Evolutionary conservation across 495 filamentous ascomycete species (phyloP), one percentile per base, ranked within the genome.

Genomic region (Copromyces sp.): DNA sequence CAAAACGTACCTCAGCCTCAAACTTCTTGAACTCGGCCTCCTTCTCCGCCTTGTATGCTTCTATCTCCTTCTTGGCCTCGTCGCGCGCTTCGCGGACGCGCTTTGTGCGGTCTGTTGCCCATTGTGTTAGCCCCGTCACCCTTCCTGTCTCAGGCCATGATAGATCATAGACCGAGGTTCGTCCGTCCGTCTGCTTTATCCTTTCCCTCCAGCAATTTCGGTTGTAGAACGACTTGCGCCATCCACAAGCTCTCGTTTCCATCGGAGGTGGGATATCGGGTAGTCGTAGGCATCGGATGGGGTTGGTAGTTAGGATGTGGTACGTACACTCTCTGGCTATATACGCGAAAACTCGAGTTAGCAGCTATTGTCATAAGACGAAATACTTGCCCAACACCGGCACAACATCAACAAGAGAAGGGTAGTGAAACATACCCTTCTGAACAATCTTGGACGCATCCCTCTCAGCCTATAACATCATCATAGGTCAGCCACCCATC

Each of bases 361-460:
- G 72, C 70, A 39, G 8, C 6, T 0, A 0, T 20, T 9, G 3
- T 73, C 24, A 5, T 2, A 38, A 39, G 12, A 42, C 40, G 14
- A 2, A 4, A 42, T 17, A 42, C 4, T 6, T 12, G 40, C 40
- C 1, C 12, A 42, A 42, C 12, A 42, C 40, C 14, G 40, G 42
- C 42, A 6, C 42, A 44, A 17, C 42, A 44, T 44, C 3, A 59
- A 29, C 44, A 45, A 69, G 71, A 38, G 68, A 17, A 74, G n/a
- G 39, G 69, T 24, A 20, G 24, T 24, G 70, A 42, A 32, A 76
- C 75, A 40, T 72, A 95, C 94, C 90, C 90, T 94, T 92, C 82
- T 98, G 94, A 40, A 99, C 95, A 81, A 98, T 99, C 87, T 97
- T 98, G 84, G 97, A 94, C 75, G 95, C 95, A 84, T 99, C 95